Percentiles rank a stretch among this genome's conserved stretches.
Conservation (phyloP, 1,284 basidiomycete species). For the Cryptococcus hybrid region DNA sequence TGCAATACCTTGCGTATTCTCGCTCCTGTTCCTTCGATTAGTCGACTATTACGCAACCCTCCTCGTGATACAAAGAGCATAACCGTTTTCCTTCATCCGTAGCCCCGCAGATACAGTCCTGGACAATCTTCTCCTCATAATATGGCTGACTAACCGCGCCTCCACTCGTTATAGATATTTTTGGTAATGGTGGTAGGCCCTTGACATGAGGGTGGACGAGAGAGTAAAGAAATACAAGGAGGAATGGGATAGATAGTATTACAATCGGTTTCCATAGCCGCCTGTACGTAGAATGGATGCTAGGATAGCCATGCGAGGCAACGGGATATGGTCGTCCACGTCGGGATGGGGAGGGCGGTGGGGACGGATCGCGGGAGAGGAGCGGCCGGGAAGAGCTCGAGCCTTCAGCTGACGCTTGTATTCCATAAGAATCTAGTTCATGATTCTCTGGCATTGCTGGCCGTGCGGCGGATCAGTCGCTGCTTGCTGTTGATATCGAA, state of each 20-base stretch:
- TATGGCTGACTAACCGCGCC: not conserved
- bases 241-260: slow-evolving; percentile 27
- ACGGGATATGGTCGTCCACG: not conserved
- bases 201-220: slow-evolving; percentile 38
- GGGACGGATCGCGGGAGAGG: not conserved
- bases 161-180: slow-evolving; percentile 25
- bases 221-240: slow-evolving; percentile 35
- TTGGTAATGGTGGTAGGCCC: slow-evolving; percentile 38
- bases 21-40: slow-evolving; percentile 38
- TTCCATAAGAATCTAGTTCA: not conserved
- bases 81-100: slow-evolving; percentile 31
- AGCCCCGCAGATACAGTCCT: slow-evolving; percentile 29
- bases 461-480: no score
- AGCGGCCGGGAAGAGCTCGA: not conserved
- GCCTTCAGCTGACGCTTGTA: not conserved
- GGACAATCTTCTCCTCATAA: slow-evolving; percentile 13
- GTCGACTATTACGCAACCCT: slow-evolving; percentile 29
- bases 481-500: no score
- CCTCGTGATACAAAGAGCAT: slow-evolving; percentile 38
- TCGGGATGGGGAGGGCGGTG: not conserved
- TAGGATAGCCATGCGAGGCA: slow-evolving; percentile 1
- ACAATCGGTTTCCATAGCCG: slow-evolving; percentile 27
- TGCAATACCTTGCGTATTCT: slow-evolving; percentile 34
- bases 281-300: not conserved
- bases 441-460: not conserved